phyloP scores from a whole-genome alignment of 2,329 filamentous ascomycete genomes.

The Pseudopyrenochaeta lycopersici region DNA sequence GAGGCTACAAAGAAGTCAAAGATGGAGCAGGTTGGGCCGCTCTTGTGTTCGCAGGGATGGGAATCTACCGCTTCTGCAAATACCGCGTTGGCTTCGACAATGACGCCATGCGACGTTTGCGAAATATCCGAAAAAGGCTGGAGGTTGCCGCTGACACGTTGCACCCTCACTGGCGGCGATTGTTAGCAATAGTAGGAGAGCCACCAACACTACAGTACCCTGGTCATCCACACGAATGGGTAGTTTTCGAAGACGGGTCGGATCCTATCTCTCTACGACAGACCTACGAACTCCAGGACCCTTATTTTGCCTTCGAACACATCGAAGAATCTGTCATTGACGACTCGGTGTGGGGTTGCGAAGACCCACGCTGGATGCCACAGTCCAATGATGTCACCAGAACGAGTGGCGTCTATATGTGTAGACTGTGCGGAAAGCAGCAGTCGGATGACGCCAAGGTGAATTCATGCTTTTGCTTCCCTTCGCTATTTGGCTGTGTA shows the following conservation, averaged over 20 bases:
- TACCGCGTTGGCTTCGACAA: conserved; percentile 64
- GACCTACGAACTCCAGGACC: conserved; percentile 60
- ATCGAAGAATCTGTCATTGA: conserved; percentile 62
- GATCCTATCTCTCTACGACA: conserved; percentile 54
- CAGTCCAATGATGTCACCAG: conserved; percentile 36
- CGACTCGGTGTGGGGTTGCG: conserved; percentile 57
- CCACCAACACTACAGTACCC: conserved; percentile 52
- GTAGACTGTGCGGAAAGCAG: conserved; percentile 56
- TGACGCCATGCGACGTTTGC: conserved; percentile 60
- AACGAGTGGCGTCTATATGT: conserved; percentile 47
- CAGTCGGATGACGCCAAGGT: conserved; percentile 61
- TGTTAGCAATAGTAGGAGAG: conserved; percentile 59
- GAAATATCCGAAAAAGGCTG: conserved; percentile 57
- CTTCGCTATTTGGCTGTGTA: conserved; percentile 60
- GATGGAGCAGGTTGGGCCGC: conserved; percentile 65
- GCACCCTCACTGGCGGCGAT: conserved; percentile 61
- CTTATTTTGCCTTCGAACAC: conserved; percentile 59
- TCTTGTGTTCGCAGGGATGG: conserved; percentile 66
- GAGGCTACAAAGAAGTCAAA: conserved; percentile 68
- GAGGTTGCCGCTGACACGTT: conserved; percentile 64
- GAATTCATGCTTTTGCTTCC: conserved; percentile 64
- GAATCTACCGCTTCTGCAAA: conserved; percentile 69
- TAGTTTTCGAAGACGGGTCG: conserved; percentile 56
- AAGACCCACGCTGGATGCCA: conserved; percentile 59
- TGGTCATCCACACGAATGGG: conserved; percentile 64